Conservation (phyloP, 2,329 filamentous ascomycete genomes). For the Fusarium oligoseptatum region DNA sequence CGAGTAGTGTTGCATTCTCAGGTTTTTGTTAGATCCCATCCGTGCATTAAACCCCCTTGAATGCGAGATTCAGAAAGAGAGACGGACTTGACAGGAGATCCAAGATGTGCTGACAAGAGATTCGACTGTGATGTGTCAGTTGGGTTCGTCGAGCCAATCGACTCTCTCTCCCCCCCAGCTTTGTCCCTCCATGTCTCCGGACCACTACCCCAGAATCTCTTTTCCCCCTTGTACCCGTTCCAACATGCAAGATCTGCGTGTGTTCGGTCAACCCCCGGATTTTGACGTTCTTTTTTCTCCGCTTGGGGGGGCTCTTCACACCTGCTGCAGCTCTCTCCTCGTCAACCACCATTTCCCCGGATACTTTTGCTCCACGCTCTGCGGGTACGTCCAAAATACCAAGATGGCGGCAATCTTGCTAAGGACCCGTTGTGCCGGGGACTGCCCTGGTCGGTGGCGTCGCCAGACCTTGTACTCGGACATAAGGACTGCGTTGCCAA, state of each 20-base stretch:
- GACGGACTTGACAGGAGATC: not conserved
- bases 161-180: not conserved
- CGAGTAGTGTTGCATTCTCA: not conserved
- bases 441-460: constrained; percentile 50
- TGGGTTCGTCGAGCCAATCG: not conserved
- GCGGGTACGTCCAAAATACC: constrained; percentile 59
- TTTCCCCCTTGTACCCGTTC: constrained; percentile 25
- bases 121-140: not conserved
- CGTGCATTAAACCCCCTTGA: not conserved
- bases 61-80: not conserved
- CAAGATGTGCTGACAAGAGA: not conserved
- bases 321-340: not conserved
- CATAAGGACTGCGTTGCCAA: constrained; percentile 55
- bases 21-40: not conserved
- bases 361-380: constrained; percentile 55
- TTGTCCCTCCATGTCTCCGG: constrained; percentile 41
- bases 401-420: constrained; percentile 49
- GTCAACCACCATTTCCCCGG: constrained; percentile 49
- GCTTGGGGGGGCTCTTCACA: not conserved
- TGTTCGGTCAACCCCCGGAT: constrained; percentile 13
- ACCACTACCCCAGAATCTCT: constrained; percentile 28
- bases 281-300: not conserved
- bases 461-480: constrained; percentile 56
- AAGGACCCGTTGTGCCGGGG: constrained; percentile 40
- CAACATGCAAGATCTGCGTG: constrained; percentile 15